A percentile compares a stretch with the other conserved stretches of the same genome.
Conservation (phyloP, 1,139 yeast genomes). For the Kodamaea sp. region DNA sequence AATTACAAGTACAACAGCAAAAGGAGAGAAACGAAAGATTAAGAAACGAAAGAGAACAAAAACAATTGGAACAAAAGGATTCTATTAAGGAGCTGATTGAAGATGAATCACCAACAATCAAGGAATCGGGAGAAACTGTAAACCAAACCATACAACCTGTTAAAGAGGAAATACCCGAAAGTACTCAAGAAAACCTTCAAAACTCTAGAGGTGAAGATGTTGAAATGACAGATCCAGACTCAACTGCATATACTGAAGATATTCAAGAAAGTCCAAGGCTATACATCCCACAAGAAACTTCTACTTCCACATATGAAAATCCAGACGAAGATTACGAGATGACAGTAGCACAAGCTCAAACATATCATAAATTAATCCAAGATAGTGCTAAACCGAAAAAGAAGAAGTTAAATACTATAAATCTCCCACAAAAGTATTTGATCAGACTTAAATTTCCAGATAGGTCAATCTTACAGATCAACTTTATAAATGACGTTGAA, state of each 20-base stretch:
- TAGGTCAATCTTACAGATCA: slow-evolving; percentile 45
- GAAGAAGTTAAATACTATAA: slow-evolving; percentile 19
- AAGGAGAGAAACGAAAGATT: slow-evolving; percentile 9
- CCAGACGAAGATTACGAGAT: slow-evolving; percentile 49
- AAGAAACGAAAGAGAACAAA: slow-evolving; percentile 8
- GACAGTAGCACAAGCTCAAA: slow-evolving; percentile 51
- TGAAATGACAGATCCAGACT: too few relatives aligned
- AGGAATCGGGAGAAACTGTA: too few relatives aligned
- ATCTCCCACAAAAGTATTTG: slow-evolving; percentile 25
- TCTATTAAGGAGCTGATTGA: too few relatives aligned
- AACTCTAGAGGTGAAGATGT: too few relatives aligned
- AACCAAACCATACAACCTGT: too few relatives aligned
- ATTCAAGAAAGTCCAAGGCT: too few relatives aligned
- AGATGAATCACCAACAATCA: too few relatives aligned
- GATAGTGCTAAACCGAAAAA: slow-evolving; percentile 34
- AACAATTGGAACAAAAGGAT: too few relatives aligned
- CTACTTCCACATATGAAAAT: slow-evolving; percentile 28
- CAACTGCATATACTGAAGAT: too few relatives aligned
- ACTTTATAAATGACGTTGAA: slow-evolving; percentile 37
- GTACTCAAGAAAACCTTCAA: too few relatives aligned
- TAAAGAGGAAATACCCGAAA: too few relatives aligned
- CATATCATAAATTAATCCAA: slow-evolving; percentile 46
- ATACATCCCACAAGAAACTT: background rate
- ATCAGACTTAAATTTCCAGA: slow-evolving; percentile 56
- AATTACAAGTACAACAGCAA: slow-evolving; percentile 19